Base-by-base conservation (phyloP, 2,329 filamentous ascomycete genomes). In the Karstenula rhodostoma region DNA sequence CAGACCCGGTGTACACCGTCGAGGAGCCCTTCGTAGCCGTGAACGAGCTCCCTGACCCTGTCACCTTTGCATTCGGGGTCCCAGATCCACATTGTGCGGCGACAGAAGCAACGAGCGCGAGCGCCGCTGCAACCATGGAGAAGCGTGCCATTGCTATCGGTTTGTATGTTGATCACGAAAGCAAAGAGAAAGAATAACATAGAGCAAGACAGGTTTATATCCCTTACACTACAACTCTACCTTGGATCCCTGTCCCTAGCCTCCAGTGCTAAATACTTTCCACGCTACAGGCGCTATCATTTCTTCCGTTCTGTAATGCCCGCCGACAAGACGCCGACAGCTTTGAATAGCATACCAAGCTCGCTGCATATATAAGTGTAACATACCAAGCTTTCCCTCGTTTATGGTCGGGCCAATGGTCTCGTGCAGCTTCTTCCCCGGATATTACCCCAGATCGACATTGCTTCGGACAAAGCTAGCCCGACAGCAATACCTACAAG, bases 1-100 rank as follows among this genome's bases (percentile, higher is more conserved):
- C 81, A 17, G 80, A 78, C 29, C 85, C 85, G 0, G 80, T 75
- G 75, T 87, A 87, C 15, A 86, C 77, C 8, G 69, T 78, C 48
- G 60, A 78, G 1, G 76, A 79, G 56, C 84, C 83, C 29, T 71
- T 76, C 12, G 70, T 80, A 9, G 84, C 81, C 0, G 75, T 80
- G 72, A 81, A 86, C 4, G 79, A 79, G 29, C 78, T 79, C 2
- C 73, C 72, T 0, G 80, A 82, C 63, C 82, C 83, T 1, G 83
- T 83, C 12, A 85, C 83, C 12, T 62, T 77, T 17, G 81, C 82
- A 58, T 83, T 67, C 0, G 83, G 82, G 0, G 76, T 78, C 55
- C 81, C 82, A 23, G 82, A 76, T 59, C 83, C 83, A 67, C 83
- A 85, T 61, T 84, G 81, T 22, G 78, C 82, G 4, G 73, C 62